These are phyloP conservation scores for Russula compacta DNA, from an alignment of 768 basidiomycete species.

Conservation along the genomic window DNA sequence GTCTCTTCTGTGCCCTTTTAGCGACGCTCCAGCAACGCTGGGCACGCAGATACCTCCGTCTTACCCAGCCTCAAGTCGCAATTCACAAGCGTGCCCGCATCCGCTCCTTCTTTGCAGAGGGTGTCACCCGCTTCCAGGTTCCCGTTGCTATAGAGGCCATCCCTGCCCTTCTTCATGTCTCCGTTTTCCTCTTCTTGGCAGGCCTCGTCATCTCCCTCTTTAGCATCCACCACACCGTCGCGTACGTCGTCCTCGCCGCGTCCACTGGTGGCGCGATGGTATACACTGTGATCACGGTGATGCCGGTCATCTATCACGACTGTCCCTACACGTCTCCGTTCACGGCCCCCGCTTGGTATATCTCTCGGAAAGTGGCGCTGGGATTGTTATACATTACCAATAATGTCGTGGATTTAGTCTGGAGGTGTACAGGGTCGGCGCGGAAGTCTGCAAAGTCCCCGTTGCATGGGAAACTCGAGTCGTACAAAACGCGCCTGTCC, in stretches of 20 bases:
- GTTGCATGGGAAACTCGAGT: not conserved
- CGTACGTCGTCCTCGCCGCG: not conserved
- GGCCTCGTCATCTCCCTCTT: constrained; percentile 10
- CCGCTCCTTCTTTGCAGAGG: constrained; percentile 3
- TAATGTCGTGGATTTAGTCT: not conserved
- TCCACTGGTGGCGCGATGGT: not conserved
- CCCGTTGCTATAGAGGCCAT: not conserved
- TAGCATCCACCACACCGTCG: constrained; percentile 5
- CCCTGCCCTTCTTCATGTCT: constrained; percentile 2
- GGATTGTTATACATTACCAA: not conserved
- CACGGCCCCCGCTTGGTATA: not conserved
- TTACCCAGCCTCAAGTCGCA: not conserved
- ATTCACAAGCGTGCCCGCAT: constrained; percentile 4
- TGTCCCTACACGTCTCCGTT: constrained; percentile 4
- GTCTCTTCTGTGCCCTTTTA: constrained; percentile 5
- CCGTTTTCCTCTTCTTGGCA: constrained; percentile 10
- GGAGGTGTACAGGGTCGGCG: not conserved
- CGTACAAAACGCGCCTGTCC: not conserved
- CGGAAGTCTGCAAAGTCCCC: too few relatives aligned
- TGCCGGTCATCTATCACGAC: not conserved
- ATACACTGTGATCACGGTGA: constrained; percentile 2
- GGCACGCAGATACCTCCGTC: constrained; percentile 7
- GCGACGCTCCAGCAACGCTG: constrained; percentile 4
- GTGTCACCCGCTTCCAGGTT: not conserved
- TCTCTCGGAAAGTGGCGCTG: not conserved